phyloP scores from a whole-genome alignment of 495 filamentous ascomycete genomes.

The Xylaria venustula region DNA sequence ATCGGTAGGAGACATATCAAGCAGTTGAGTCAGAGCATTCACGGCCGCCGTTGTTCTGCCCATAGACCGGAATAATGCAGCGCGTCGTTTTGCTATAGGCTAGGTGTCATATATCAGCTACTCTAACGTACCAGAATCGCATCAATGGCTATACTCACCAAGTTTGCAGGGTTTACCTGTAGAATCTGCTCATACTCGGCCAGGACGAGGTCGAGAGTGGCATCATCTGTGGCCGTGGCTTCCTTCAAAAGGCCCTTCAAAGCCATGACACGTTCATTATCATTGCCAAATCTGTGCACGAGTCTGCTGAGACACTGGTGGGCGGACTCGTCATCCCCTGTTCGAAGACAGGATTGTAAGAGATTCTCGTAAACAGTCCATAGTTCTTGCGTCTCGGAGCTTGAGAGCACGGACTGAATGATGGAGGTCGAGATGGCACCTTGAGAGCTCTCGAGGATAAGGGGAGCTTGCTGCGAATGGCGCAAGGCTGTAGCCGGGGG shows the following conservation, averaged over 20 bases:
- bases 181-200: slow-evolving; percentile 75
- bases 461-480: slow-evolving; percentile 75
- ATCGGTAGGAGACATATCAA: slow-evolving; percentile 85
- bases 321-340: slow-evolving; percentile 78
- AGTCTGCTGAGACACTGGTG: slow-evolving; percentile 70
- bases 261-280: slow-evolving; percentile 81
- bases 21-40: slow-evolving; percentile 65
- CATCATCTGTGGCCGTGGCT: slow-evolving; percentile 65
- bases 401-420: slow-evolving; percentile 51
- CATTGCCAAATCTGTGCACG: slow-evolving; percentile 71
- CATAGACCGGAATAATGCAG: slow-evolving; percentile 75
- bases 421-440: slow-evolving; percentile 48
- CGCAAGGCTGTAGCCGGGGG: slow-evolving; percentile 56
- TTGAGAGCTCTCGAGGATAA: slow-evolving; percentile 55
- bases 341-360: slow-evolving; percentile 78
- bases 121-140: background rate
- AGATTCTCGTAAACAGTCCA: slow-evolving; percentile 87
- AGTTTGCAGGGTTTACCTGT: slow-evolving; percentile 72
- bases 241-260: slow-evolving; percentile 82
- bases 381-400: slow-evolving; percentile 69
- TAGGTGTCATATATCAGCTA: slow-evolving; percentile 35
- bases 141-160: slow-evolving; percentile 51
- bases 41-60: slow-evolving; percentile 69
- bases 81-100: slow-evolving; percentile 83
- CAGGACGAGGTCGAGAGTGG: slow-evolving; percentile 64